These are phyloP conservation scores for Eucalyptus leucophloia DNA, from an alignment of 345 rosid genomes.

Conservation along the genomic window DNA sequence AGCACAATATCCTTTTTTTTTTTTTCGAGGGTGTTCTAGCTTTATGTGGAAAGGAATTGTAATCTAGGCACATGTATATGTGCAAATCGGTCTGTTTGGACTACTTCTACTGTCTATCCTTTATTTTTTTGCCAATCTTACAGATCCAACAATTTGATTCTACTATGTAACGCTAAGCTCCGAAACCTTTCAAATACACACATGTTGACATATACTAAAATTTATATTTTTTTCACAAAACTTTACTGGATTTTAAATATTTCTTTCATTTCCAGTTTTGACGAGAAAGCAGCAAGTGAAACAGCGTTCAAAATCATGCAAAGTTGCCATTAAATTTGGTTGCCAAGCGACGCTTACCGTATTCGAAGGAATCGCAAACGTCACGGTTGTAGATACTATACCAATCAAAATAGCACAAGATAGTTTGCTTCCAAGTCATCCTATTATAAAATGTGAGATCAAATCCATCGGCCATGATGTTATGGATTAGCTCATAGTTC, in stretches of 20 bases:
- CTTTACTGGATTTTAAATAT: not conserved
- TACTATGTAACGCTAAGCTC: not conserved
- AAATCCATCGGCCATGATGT: not conserved
- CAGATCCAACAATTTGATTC: rapidly evolving
- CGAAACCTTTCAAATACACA: not conserved
- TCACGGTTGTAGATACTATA: rapidly evolving
- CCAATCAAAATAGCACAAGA: not conserved
- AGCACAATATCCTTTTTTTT: not conserved
- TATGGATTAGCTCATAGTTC: not conserved
- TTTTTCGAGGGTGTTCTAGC: rapidly evolving
- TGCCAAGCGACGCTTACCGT: not conserved
- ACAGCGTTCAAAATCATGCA: not conserved
- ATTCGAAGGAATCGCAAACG: rapidly evolving
- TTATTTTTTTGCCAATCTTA: not conserved
- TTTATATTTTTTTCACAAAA: not conserved
- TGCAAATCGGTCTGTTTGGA: not conserved
- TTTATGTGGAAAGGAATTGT: not conserved
- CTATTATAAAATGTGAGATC: rapidly evolving
- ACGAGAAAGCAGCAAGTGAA: not conserved
- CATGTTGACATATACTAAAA: not conserved
- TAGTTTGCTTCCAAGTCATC: not conserved
- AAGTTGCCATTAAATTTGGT: not conserved
- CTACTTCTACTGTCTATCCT: rapidly evolving
- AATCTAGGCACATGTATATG: not conserved
- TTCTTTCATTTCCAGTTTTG: not conserved